Evolutionary conservation across 148 eudicot genomes (phyloP), one percentile per base, ranked within the genome.

Genomic region (Hydrangea macrophylla): DNA sequence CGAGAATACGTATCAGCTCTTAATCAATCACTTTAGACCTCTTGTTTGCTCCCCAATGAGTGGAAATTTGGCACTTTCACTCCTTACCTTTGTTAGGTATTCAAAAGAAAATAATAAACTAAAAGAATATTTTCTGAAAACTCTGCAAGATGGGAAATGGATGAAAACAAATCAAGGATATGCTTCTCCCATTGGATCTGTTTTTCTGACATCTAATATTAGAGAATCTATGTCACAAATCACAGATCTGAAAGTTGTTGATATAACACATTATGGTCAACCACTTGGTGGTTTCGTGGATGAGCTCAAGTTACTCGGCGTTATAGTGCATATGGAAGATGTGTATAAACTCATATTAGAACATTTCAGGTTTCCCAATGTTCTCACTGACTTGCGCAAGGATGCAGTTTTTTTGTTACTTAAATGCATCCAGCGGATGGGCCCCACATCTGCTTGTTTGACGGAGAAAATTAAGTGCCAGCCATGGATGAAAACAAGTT

Each of bases 231-330:
- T 64, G 26, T 28, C 45, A 64, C 20, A 28, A 26, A 45, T 26
- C 35, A 1, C 55, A 26, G 15, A 20, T 45, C 37, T 64, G 8
- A 1, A 0, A 13, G 50, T 45, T 36, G 24, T 64, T 28, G 68
- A 64, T 64, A 22, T 25, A 17, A 10, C 55, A 24, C 45, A 35
- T 18, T 64, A 64, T 28, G 68, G 44, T 22, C 25, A 23, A 23
- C 22, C 44, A 18, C 1, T 64, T 2, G 40, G n/a, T 36, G 15
- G 24, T 11, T 62, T 60, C 62, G 65, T 0, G 63, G 55, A 60
- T 79, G 79, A 74, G 70, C 73, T 36, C 62, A 62, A 17, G 56
- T 74, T 68, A 63, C 67, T 13, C 39, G 63, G 23, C 39, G 68
- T 45, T 7, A 31, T 39, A 9, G 55, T 44, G 5, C 20, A 64